Base-by-base conservation (phyloP, 148 eudicot species). In the Talinum fruticosum region DNA sequence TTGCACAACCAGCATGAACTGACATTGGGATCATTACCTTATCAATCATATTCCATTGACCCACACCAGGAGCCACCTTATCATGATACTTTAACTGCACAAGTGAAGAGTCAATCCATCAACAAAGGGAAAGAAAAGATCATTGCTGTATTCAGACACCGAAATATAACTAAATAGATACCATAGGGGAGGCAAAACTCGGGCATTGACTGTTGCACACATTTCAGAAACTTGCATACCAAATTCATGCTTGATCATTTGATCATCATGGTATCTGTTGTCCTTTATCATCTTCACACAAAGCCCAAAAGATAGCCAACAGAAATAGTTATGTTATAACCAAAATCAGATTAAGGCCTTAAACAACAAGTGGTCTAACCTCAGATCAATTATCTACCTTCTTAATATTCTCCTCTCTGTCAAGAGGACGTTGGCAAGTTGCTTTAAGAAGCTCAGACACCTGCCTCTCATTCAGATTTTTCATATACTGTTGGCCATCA, bases 11-110 rank as follows among this genome's bases (percentile, higher is more conserved):
- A 69, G 34, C 1, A 38, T 45, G 16, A 59, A 54, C 18, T 41
- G 41, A 23, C 54, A 74, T 23, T 23, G 65, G 53, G 5, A 35
- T 8, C 23, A 21, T 74, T 59, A 96, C 99, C 93, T 87, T 90
- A 19, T 87, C 72, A 0, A 93, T 96, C 99, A 93, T 96, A 64
- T 96, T 96, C 99, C 99, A 96, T 24, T 80, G 84, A 0, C 99
- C 99, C 19, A 88, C 90, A 2, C 79, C 77, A 10, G 99, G 99
- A 32, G 89, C 83, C 29, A 88, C 84, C 4, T 89, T 73, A 14
- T 80, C 90, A 65, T 88, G 89, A 76, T 96, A 96, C 79, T 81
- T 81, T 4, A 96, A 87, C 97, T 96, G 84, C 14, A 78, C 6
- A 67, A 66, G 64, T 59, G 21, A 81, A 37, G 61, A 21, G 35